Evolutionary conservation across 2,329 filamentous ascomycete species (phyloP), one percentile per base, ranked within the genome.

Genomic region (Drechslerella stenobrocha): DNA sequence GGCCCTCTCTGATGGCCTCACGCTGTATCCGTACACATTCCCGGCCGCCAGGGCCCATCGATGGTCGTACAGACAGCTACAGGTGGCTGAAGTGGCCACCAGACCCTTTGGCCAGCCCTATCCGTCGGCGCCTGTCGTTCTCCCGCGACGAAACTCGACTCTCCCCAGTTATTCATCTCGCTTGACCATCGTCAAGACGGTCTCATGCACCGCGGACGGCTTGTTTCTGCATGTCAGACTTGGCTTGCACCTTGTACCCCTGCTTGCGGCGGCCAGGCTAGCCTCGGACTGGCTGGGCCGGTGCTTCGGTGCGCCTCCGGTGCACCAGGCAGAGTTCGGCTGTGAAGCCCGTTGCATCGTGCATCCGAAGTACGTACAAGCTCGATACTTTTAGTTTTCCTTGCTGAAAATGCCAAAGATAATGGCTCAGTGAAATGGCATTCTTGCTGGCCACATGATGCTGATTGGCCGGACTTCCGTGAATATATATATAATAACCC

Each of bases 201-300:
- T 30, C 5, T 30, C 11, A 30, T 5, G 11, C 28, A 11, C 5
- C 28, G 26, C 52, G 46, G 37, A 34, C 26, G 45, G 9, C 34
- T 7, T 8, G 24, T 22, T 35, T 15, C 60, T 66, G 53, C 61
- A 58, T 48, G 61, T 66, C 61, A 66, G 52, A 66, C 45, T 53
- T 63, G 45, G 58, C 51, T 35, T 35, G 51, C 40, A 40, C 26
- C 35, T n/a, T 20, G 23, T 46, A 30, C 18, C 35, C 42, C 45
- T 48, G 26, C 24, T 1, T 57, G 40, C 46, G 53, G 47, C 52
- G 61, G 52, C 52, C 57, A 52, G 47, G 52, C 52, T 57, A 53
- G 53, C 47, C 52, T 58, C 50, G 42, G 53, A 45, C 53, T 58
- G 48, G 53, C 22, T 22, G 22, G 53, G 52, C 42, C 11, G 45